These are phyloP conservation scores for Epichloe brachyelytri DNA, from an alignment of 2,329 filamentous ascomycete genomes.

Conservation along the genomic window DNA sequence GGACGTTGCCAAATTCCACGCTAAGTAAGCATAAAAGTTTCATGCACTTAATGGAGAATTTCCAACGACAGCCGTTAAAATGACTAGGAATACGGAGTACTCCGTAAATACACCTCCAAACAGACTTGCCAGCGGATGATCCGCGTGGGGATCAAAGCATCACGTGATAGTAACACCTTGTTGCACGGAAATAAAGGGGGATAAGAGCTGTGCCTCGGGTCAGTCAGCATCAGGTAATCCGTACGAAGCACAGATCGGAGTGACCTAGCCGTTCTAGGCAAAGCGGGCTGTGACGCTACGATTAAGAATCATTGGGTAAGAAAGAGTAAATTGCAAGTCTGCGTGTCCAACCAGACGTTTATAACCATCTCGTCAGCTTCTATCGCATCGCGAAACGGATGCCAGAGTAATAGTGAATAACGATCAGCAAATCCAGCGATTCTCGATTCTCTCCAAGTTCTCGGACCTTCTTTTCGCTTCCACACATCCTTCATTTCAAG, in stretches of 20 bases:
- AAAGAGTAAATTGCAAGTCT: neutral
- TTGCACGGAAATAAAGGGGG: no score
- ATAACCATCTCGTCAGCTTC: conserved; percentile 7
- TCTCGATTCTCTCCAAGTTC: conserved; percentile 1
- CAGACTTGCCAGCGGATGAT: no score
- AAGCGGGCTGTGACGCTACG: neutral
- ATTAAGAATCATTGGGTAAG: conserved; percentile 7
- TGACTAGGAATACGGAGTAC: no score
- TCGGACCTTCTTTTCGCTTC: conserved; percentile 16
- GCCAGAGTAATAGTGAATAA: neutral
- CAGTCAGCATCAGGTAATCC: conserved; percentile 5
- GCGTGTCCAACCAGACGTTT: neutral
- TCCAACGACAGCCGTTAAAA: no score
- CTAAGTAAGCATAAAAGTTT: no score
- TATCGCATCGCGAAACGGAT: neutral
- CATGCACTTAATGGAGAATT: no score
- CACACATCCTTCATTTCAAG: neutral
- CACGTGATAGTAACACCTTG: neutral
- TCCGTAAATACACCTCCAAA: no score
- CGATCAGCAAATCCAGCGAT: conserved; percentile 2
- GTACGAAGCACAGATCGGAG: neutral
- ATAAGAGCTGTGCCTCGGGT: no score
- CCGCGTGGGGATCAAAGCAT: no score
- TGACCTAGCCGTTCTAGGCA: neutral
- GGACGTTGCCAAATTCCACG: no score